Evolutionary conservation across 495 filamentous ascomycete species (phyloP), one percentile per base, ranked within the genome.

Genomic region (Poronia punctata): DNA sequence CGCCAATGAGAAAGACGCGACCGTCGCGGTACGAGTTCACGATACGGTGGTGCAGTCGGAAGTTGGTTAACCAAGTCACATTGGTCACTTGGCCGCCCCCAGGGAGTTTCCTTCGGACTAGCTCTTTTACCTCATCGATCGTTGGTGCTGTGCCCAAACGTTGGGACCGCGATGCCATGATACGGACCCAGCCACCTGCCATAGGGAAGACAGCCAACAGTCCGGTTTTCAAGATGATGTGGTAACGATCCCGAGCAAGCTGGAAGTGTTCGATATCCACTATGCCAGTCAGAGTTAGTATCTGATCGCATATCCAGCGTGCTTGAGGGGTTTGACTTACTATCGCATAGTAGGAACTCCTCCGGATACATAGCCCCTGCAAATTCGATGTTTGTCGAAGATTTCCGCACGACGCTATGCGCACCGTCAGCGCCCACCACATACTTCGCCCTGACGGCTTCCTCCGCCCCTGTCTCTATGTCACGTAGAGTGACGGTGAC

Each of bases 361-460:
- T 67, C 61, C 2, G 60, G 54, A 35, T 72, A 72, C 0, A 58
- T 43, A 2, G 50, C 55, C 1, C 69, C 69, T 11, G 67, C 49
- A 32, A 69, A 73, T 7, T 40, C 43, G 11, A 71, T 40, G 9
- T 60, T 52, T 0, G 32, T 38, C 4, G 67, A 57, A 0, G 60
- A 42, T 17, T 61, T 59, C 9, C 67, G 57, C 5, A 71, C 66
- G 15, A 46, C 35, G 39, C 59, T 66, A 34, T 66, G 67, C 3
- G 67, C 65, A 17, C 67, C 69, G 24, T 72, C 69, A 24, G 64
- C 67, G 2, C 66, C 69, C 5, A 70, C 59, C 2, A 67, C 53
- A 38, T 67, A 71, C 21, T 57, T 57, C n/a, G 58, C 57, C 11
- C 57, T 56, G 9, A 67, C 23, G 1, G 41, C 50, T 28, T 54